phyloP scores from a whole-genome alignment of 2,329 filamentous ascomycete species.

The Aspergillus carbonarius region DNA sequence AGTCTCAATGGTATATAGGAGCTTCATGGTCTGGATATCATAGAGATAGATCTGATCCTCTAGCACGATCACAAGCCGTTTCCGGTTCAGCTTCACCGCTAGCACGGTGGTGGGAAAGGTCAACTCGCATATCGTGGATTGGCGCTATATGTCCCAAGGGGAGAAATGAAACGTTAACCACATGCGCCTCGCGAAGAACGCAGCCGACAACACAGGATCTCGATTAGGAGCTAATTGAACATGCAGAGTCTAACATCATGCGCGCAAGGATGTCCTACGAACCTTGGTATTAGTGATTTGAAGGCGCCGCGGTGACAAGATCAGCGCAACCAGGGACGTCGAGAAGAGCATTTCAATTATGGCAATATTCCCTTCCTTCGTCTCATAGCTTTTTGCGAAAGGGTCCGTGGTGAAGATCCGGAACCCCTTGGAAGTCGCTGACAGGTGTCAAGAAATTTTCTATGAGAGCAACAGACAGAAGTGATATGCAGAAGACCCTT shows the following conservation, averaged over 20 bases:
- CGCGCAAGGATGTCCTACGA: slow-evolving; percentile 28
- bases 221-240: background rate
- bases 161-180: slow-evolving; percentile 14
- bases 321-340: slow-evolving; percentile 90
- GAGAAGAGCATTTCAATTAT: slow-evolving; percentile 99
- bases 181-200: background rate
- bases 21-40: slow-evolving; percentile 97
- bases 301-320: slow-evolving; percentile 84
- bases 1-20: slow-evolving; percentile 87
- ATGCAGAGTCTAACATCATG: background rate
- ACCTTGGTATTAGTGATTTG: slow-evolving; percentile 98
- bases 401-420: slow-evolving; percentile 96
- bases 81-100: slow-evolving; percentile 89
- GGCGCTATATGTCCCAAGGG: slow-evolving; percentile 48
- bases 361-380: slow-evolving; percentile 89
- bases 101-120: slow-evolving; percentile 97
- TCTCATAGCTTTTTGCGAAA: slow-evolving; percentile 92
- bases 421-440: slow-evolving; percentile 89
- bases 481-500: slow-evolving; percentile 35
- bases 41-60: slow-evolving; percentile 98
- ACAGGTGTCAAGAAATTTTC: slow-evolving; percentile 18
- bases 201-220: background rate
- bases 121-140: slow-evolving; percentile 93
- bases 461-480: slow-evolving; percentile 1
- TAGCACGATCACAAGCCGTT: slow-evolving; percentile 86